Conservation (phyloP, 768 basidiomycete species). For the Naganishia vaughanmartiniae region DNA sequence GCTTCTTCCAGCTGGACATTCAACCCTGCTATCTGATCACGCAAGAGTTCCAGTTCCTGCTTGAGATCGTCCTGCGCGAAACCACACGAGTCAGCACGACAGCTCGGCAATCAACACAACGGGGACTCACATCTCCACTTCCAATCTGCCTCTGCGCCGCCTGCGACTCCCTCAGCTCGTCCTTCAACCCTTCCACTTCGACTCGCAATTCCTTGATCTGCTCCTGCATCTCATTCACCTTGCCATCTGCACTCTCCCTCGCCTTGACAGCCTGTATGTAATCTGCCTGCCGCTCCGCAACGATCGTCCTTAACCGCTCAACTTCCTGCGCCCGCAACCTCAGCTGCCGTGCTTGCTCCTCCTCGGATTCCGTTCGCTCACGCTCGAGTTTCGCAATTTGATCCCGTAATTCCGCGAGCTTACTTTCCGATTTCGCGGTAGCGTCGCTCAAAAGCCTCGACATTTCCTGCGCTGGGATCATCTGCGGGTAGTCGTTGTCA, state of each 20-base stretch:
- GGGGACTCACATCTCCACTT: background rate
- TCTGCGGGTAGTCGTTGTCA: background rate
- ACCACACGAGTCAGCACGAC: background rate
- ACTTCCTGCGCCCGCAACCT: constrained; percentile 72
- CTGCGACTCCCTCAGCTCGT: constrained; percentile 57
- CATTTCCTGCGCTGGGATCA: constrained; percentile 37
- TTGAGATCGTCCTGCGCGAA: constrained; percentile 52
- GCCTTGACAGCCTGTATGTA: constrained; percentile 59
- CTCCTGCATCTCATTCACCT: constrained; percentile 59
- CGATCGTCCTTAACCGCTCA: constrained; percentile 64
- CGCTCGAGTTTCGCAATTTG: constrained; percentile 67
- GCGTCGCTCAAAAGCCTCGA: constrained; percentile 69
- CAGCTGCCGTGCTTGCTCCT: constrained; percentile 82
- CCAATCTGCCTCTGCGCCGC: constrained; percentile 39
- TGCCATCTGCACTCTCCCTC: constrained; percentile 57
- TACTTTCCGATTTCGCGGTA: constrained; percentile 73
- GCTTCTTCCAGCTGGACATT: constrained; percentile 65
- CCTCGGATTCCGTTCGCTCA: constrained; percentile 81
- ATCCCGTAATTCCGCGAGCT: constrained; percentile 67
- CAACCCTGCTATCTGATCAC: constrained; percentile 21
- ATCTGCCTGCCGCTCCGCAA: constrained; percentile 65
- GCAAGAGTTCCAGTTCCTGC: constrained; percentile 30
- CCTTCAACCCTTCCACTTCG: constrained; percentile 52
- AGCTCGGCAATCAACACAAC: background rate
- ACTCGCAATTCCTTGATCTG: constrained; percentile 36